phyloP scores from a whole-genome alignment of 176 grass and related monocot species.

The Raddia guianensis region DNA sequence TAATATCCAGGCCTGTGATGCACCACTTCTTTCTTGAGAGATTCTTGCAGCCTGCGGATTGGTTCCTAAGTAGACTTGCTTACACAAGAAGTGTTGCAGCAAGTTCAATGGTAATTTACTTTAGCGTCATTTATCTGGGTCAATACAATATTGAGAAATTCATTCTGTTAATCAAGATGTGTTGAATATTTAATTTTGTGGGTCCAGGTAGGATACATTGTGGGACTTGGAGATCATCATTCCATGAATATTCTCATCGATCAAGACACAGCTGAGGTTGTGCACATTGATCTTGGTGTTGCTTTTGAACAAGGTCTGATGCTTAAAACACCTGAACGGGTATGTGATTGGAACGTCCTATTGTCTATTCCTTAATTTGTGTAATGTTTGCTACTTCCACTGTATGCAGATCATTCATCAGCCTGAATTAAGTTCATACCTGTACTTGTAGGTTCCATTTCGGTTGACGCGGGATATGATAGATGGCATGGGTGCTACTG shows the following conservation, averaged over 20 bases:
- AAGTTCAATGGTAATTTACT: slow-evolving; percentile 93
- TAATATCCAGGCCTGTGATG: slow-evolving; percentile 79
- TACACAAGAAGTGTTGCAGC: slow-evolving; percentile 93
- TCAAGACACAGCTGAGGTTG: slow-evolving; percentile 90
- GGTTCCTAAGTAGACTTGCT: slow-evolving; percentile 83
- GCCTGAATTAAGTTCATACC: slow-evolving; percentile 20
- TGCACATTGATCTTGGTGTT: slow-evolving; percentile 99
- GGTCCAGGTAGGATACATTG: slow-evolving; percentile 92
- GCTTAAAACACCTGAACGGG: slow-evolving; percentile 90
- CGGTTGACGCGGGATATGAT: slow-evolving; percentile 83
- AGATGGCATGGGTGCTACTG: slow-evolving; percentile 96
- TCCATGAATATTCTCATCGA: slow-evolving; percentile 98
- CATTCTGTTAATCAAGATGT: neutral
- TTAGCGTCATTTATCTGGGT: slow-evolving; percentile 35
- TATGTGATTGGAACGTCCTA: too few species aligned
- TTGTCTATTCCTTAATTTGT: slow-evolving; percentile 8
- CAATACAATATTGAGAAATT: slow-evolving; percentile 27
- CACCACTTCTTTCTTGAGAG: slow-evolving; percentile 96
- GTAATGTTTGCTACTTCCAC: neutral
- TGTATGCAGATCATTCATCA: neutral
- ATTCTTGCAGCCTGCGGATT: slow-evolving; percentile 87
- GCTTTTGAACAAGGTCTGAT: slow-evolving; percentile 97
- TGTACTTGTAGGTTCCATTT: slow-evolving; percentile 75
- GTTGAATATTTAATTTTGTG: slow-evolving; percentile 18
- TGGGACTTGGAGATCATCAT: slow-evolving; percentile 94